Evolutionary conservation across 768 basidiomycete genomes (phyloP).

Genomic region (Paxillus rubicundulus): DNA sequence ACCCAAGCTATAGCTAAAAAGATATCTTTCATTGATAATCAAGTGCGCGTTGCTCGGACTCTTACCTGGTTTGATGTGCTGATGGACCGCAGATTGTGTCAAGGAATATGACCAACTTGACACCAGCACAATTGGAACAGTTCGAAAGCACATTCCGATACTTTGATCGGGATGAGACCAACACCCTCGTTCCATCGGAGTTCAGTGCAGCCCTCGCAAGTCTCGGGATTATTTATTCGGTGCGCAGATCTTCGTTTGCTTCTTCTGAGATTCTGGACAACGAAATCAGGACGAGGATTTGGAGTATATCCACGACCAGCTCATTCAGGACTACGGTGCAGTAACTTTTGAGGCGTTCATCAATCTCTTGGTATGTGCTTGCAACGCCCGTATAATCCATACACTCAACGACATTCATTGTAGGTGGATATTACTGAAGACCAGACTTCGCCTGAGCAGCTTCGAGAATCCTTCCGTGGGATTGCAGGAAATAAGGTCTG

Average conservation of each 20-base stretch:
- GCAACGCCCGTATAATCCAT: neutral
- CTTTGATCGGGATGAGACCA: conserved; percentile 91
- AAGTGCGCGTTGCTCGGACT: conserved; percentile 46
- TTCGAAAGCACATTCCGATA: conserved; percentile 97
- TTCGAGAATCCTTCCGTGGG: conserved; percentile 90
- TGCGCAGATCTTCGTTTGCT: conserved; percentile 29
- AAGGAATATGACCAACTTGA: conserved; percentile 89
- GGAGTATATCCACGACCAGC: conserved; percentile 76
- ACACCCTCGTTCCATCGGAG: conserved; percentile 80
- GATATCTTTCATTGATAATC: conserved; percentile 95
- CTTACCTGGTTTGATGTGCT: conserved; percentile 3
- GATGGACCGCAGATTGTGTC: conserved; percentile 73
- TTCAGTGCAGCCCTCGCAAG: conserved; percentile 94
- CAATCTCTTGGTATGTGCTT: conserved; percentile 71
- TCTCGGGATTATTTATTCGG: conserved; percentile 89
- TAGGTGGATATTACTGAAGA: conserved; percentile 97
- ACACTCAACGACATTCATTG: conserved; percentile 1
- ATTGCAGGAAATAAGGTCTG: conserved; percentile 86
- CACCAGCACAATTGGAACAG: conserved; percentile 93
- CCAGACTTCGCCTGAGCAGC: conserved; percentile 87
- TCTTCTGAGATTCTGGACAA: neutral
- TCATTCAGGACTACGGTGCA: conserved; percentile 78
- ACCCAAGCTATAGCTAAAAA: conserved; percentile 82
- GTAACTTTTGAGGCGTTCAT: conserved; percentile 94
- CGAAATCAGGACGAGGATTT: conserved; percentile 76